Conservation (phyloP, 352 stramenopile genomes). For the Phytophthora syringae region DNA sequence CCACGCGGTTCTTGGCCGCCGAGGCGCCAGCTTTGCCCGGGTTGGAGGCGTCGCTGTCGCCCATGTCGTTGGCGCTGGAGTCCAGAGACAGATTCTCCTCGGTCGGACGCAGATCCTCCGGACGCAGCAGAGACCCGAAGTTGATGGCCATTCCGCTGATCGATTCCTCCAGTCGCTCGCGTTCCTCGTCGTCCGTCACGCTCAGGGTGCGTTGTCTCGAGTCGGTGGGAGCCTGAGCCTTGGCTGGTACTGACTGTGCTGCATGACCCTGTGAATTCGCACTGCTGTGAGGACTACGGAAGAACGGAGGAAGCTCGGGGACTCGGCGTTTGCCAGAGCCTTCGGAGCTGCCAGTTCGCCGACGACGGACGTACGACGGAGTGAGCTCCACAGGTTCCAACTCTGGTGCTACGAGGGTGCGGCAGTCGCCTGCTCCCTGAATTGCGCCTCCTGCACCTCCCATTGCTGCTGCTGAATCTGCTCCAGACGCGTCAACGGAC, state of each 20-base stretch:
- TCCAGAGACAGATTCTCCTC: conserved; percentile 51
- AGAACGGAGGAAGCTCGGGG: conserved; percentile 28
- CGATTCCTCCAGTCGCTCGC: conserved; percentile 37
- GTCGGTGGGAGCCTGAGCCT: conserved; percentile 27
- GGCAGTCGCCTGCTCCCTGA: conserved; percentile 15
- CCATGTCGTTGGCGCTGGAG: conserved; percentile 36
- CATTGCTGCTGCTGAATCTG: conserved; percentile 37
- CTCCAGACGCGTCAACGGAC: conserved; percentile 34
- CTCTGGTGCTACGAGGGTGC: conserved; percentile 15
- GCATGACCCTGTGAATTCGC: conserved; percentile 16
- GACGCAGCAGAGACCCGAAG: conserved; percentile 47
- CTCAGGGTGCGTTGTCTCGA: conserved; percentile 35
- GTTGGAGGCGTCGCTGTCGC: conserved; percentile 20
- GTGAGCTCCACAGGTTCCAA: conserved; percentile 20
- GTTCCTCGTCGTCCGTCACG: conserved; percentile 48
- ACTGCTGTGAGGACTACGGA: conserved; percentile 27
- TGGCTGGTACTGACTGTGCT: too few species aligned
- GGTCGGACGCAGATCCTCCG: conserved; percentile 42
- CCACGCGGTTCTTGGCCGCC: conserved; percentile 20
- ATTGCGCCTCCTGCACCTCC: conserved; percentile 37
- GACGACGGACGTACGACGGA: conserved; percentile 11
- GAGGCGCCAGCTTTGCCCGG: conserved; percentile 2
- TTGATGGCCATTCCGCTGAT: conserved; percentile 45
- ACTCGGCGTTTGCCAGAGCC: conserved; percentile 10
- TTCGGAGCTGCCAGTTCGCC: conserved; percentile 23